Evolutionary conservation across 1,284 basidiomycete species (phyloP), one percentile per base, ranked within the genome.

Genomic region (Golubevia pallescens): DNA sequence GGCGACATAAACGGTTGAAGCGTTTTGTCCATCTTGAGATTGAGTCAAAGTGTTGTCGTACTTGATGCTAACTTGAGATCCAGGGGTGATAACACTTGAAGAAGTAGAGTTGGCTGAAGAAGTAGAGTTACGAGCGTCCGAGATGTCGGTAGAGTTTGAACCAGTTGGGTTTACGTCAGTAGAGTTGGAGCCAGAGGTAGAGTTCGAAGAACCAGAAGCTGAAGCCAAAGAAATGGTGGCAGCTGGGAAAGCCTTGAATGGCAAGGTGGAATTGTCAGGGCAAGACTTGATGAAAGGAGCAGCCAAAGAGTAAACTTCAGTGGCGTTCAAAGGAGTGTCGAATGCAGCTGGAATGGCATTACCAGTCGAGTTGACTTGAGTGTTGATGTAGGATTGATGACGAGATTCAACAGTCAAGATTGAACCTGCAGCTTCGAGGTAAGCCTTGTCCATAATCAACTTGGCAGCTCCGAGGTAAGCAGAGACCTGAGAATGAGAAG

Each of bases 331-430:
- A 8, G 75, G 62, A 1, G 75, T 74, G 3, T 77, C 72, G 62
- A 69, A 81, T 5, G 73, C 48, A 20, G 53, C 24, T 0, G 73
- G 73, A 21, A 74, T 68, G 1, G 61, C 60, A 24, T 71, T 74
- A 1, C 69, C 67, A 1, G 68, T 68, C 16, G 70, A 63, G 16
- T 62, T 52, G 1, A 63, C 67, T 63, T 70, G 71, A 7, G 68
- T 58, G 68, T 88, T 88, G 23, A 89, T 68, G 32, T 86, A 82
- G 1, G 68, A 67, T 2, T 89, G 88, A n/a, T 90, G 87, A 48
- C 89, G 87, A 0, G 88, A 86, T 38, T 87, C 88, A 23, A 87
- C 88, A 1, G 87, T 84, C 1, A 90, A 83, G 19, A 88, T 75
- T 14, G 66, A 64, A 8, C 66, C 81, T 1, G 78, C 78, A 1